phyloP scores from a whole-genome alignment of 371 early-diverging fungal species.

The Mortierella sp. region DNA sequence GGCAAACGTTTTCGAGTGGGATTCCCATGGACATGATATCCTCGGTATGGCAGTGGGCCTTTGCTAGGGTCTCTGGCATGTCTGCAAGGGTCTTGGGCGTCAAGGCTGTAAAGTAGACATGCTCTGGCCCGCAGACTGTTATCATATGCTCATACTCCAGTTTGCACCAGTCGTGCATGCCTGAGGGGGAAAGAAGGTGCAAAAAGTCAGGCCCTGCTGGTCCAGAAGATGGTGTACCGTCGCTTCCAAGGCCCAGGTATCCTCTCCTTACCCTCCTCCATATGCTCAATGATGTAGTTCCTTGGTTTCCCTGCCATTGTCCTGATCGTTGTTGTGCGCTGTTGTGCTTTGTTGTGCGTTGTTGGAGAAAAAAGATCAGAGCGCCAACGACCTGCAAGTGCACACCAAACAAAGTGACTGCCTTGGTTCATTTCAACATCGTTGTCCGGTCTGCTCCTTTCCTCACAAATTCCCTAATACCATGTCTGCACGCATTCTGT shows the following conservation, averaged over 20 bases:
- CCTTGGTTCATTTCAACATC: background rate
- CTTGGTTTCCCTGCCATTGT: slow-evolving; percentile 24
- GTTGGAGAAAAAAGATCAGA: background rate
- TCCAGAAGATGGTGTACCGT: background rate
- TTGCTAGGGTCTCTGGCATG: slow-evolving; percentile 64
- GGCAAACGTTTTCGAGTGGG: slow-evolving; percentile 69
- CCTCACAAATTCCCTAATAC: background rate
- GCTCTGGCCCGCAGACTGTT: slow-evolving; percentile 64
- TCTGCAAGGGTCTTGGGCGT: slow-evolving; percentile 62
- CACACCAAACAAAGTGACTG: too few relatives aligned
- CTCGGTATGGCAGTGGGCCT: slow-evolving; percentile 67
- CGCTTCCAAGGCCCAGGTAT: background rate
- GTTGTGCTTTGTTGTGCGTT: background rate
- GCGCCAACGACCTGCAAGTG: too few relatives aligned
- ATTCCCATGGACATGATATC: slow-evolving; percentile 70
- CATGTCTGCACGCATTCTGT: slow-evolving; percentile 24
- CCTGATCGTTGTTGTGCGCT: slow-evolving; percentile 1
- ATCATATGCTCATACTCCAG: slow-evolving; percentile 84
- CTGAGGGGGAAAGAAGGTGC: slow-evolving; percentile 9
- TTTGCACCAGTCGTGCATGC: slow-evolving; percentile 78
- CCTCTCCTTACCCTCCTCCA: slow-evolving; percentile 66
- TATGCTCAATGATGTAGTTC: slow-evolving; percentile 79
- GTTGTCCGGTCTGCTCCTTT: background rate
- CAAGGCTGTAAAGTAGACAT: slow-evolving; percentile 68
- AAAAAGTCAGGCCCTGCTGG: too few relatives aligned